Percentiles rank a stretch among this genome's conserved stretches.
These are phyloP conservation scores for Fusarium lateritium DNA, from an alignment of 2,329 filamentous ascomycete species.

Conservation along the genomic window DNA sequence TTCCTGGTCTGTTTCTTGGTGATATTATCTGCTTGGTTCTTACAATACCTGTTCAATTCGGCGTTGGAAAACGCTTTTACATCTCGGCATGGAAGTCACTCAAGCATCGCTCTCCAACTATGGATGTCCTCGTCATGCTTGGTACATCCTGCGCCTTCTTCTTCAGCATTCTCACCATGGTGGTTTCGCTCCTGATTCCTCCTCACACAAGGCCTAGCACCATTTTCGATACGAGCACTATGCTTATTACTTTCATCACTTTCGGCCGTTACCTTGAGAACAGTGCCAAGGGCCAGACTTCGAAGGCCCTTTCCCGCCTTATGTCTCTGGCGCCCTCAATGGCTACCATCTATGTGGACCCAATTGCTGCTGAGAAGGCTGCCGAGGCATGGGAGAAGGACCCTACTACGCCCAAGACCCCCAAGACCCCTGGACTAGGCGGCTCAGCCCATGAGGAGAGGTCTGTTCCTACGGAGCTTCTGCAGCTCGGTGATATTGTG, in stretches of 20 bases:
- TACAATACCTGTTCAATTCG: constrained; percentile 95
- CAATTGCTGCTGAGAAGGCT: constrained; percentile 92
- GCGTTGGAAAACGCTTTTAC: constrained; percentile 95
- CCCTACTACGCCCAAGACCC: constrained; percentile 49
- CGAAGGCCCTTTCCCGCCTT: constrained; percentile 89
- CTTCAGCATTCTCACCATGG: constrained; percentile 91
- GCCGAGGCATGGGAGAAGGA: constrained; percentile 79
- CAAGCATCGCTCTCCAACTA: constrained; percentile 91
- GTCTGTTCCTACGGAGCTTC: constrained; percentile 91
- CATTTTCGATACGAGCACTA: constrained; percentile 97
- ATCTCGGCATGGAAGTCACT: constrained; percentile 92
- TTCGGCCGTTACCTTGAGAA: constrained; percentile 95
- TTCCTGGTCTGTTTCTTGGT: constrained; percentile 87
- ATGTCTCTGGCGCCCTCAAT: constrained; percentile 98
- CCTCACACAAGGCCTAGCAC: constrained; percentile 87
- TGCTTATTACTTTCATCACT: constrained; percentile 97
- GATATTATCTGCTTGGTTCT: constrained; percentile 87
- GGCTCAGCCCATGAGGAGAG: constrained; percentile 83
- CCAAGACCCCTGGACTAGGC: constrained; percentile 53
- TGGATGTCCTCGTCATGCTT: constrained; percentile 96
- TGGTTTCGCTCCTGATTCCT: constrained; percentile 80
- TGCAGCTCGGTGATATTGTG: constrained; percentile 94
- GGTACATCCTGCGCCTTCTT: constrained; percentile 97
- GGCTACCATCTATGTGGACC: constrained; percentile 96
- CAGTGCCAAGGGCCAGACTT: constrained; percentile 94